These are phyloP conservation scores for Wallacemonas sp. DNA, from an alignment of 208 protist species.

Conservation along the genomic window DNA sequence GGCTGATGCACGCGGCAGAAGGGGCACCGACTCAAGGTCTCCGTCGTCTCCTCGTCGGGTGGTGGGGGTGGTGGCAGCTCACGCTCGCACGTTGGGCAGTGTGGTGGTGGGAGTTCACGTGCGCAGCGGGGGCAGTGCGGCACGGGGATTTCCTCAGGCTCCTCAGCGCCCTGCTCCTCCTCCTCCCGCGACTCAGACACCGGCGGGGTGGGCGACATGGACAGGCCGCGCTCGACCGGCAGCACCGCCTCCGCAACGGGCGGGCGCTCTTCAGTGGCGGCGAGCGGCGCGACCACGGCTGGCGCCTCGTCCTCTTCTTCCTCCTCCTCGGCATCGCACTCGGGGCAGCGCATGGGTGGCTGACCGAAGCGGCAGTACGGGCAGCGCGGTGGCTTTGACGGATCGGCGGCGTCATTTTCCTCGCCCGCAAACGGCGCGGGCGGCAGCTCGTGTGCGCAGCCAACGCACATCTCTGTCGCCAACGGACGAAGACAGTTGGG, in stretches of 20 bases:
- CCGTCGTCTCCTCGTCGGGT: background rate
- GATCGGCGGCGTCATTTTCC: conserved; percentile 8
- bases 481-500: background rate
- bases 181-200: too few species aligned
- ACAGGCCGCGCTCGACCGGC: too few species aligned
- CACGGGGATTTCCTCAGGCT: background rate
- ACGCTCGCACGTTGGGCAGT: background rate
- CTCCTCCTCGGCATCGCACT: background rate
- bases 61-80: conserved; percentile 1
- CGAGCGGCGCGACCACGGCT: background rate
- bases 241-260: background rate
- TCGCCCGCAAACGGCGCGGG: conserved; percentile 4
- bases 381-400: conserved; percentile 15
- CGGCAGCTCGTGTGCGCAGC: conserved; percentile 6
- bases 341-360: conserved; percentile 5
- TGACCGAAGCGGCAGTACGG: conserved; percentile 14
- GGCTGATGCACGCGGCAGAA: conserved; percentile 5
- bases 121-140: background rate
- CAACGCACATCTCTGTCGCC: background rate
- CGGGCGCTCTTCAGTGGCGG: background rate
- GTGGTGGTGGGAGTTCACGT: background rate
- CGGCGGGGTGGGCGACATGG: too few species aligned
- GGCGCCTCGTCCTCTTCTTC: background rate
- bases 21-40: background rate
- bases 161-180: too few species aligned